phyloP scores from a whole-genome alignment of 805 yeast genomes.

The Clavispora vitiphila region DNA sequence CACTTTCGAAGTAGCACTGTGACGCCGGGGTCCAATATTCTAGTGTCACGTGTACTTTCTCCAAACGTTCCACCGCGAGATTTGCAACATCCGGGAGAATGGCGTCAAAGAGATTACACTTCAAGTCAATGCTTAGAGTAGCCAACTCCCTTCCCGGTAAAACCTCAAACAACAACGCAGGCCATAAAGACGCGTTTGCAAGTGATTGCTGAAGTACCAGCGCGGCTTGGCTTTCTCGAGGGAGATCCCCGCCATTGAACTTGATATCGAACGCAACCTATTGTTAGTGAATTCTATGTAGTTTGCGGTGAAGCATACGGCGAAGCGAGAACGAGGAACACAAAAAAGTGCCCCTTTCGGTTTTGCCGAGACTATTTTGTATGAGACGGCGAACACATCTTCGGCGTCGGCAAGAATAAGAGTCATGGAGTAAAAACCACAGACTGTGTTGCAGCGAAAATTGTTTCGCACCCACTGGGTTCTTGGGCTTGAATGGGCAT shows the following conservation, averaged over 20 bases:
- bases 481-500: too few species aligned
- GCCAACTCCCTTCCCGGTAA: not conserved
- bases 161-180: slow-evolving; percentile 1
- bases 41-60: slow-evolving; percentile 4
- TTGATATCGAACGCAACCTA: slow-evolving; percentile 8
- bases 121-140: not conserved
- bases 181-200: slow-evolving; percentile 1
- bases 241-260: slow-evolving; percentile 8
- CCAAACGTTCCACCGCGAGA: slow-evolving; percentile 6
- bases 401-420: not conserved
- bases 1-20: slow-evolving; percentile 4
- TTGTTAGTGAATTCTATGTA: not conserved
- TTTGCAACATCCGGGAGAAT: slow-evolving; percentile 9
- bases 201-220: slow-evolving; percentile 6
- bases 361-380: not conserved
- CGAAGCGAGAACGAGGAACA: not conserved
- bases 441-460: too few species aligned
- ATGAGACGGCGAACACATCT: not conserved
- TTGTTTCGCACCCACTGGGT: too few species aligned
- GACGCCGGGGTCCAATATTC: slow-evolving; percentile 8
- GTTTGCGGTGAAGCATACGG: not conserved
- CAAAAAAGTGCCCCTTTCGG: not conserved
- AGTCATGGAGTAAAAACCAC: not conserved
- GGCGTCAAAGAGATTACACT: slow-evolving; percentile 11
- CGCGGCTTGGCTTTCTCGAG: slow-evolving; percentile 7